phyloP scores from a whole-genome alignment of 495 filamentous ascomycete species.

The Cetradonia linearis region DNA sequence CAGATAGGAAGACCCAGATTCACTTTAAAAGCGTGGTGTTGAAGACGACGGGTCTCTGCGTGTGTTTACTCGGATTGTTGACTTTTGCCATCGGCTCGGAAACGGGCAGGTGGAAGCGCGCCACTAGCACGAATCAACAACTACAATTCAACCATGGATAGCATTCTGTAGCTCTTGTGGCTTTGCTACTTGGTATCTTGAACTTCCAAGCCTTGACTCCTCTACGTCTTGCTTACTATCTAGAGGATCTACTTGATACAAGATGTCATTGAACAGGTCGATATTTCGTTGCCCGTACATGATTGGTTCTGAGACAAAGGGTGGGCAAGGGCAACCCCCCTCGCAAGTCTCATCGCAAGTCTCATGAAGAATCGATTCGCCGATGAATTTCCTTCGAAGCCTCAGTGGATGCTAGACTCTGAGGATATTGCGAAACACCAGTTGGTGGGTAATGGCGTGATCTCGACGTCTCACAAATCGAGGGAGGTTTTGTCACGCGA shows the following conservation, averaged over 20 bases:
- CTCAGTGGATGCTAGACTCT: neutral
- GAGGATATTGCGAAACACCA: neutral
- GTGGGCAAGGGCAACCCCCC: neutral
- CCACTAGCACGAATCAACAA: neutral
- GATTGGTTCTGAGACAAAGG: neutral
- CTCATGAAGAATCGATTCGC: neutral
- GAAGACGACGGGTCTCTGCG: neutral
- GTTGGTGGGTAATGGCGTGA: neutral
- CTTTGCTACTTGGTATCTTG: neutral
- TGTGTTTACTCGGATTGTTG: constrained; percentile 4
- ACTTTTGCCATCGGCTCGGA: constrained; percentile 11
- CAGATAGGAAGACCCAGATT: neutral
- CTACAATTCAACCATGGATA: neutral
- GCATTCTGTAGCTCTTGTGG: neutral
- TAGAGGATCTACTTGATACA: neutral
- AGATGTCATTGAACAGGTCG: neutral
- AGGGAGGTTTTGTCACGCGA: neutral
- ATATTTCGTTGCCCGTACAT: neutral
- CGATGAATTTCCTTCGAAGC: neutral
- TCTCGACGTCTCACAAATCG: neutral
- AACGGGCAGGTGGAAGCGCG: neutral
- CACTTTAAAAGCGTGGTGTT: neutral
- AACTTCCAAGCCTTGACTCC: too few relatives aligned
- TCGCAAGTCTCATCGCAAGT: neutral
- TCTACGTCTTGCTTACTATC: neutral